These are phyloP conservation scores for Boletus edulis DNA, from an alignment of 768 basidiomycete genomes.

Conservation along the genomic window DNA sequence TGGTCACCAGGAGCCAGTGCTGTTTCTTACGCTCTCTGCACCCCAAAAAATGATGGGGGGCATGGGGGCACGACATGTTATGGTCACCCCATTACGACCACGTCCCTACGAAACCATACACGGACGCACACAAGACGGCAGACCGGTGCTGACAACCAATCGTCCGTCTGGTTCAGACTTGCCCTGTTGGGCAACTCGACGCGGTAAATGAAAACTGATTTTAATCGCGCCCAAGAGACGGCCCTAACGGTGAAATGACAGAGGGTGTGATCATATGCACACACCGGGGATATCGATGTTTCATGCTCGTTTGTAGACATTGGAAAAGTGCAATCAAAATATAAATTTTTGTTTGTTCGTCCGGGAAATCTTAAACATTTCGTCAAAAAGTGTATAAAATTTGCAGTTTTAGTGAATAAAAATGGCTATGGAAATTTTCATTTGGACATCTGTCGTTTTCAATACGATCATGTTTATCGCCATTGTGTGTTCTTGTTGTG, in stretches of 20 bases:
- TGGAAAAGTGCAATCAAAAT: too few relatives aligned
- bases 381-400: too few relatives aligned
- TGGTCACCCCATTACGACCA: background rate
- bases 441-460: too few relatives aligned
- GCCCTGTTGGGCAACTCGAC: background rate
- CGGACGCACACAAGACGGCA: background rate
- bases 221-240: background rate
- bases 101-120: background rate
- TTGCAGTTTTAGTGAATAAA: too few relatives aligned
- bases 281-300: too few relatives aligned
- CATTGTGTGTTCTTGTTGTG: background rate
- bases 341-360: too few relatives aligned
- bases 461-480: too few relatives aligned
- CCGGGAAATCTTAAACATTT: too few relatives aligned
- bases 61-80: background rate
- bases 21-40: background rate
- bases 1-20: background rate
- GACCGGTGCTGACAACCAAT: background rate
- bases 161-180: slow-evolving; percentile 10
- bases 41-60: background rate
- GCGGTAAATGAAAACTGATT: slow-evolving; percentile 8
- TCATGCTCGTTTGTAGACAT: too few relatives aligned
- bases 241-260: background rate
- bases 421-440: too few relatives aligned
- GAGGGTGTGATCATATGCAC: background rate